phyloP scores from a whole-genome alignment of 139 green algal species.

The Choricystis sp. region DNA sequence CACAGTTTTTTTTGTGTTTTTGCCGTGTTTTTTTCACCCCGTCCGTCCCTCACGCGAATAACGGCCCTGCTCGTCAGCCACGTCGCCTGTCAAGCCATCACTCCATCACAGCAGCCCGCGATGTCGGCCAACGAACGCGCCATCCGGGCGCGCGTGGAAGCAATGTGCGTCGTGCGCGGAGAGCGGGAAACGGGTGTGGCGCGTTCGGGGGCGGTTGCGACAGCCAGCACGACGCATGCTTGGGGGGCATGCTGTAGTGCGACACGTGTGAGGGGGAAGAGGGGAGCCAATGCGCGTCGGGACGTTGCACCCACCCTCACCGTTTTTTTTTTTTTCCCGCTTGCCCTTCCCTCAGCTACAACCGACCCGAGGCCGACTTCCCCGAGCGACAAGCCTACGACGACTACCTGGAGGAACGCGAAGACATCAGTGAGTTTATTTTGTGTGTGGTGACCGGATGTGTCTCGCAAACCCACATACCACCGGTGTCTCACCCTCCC shows the following conservation, averaged over 20 bases:
- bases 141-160: conserved; percentile 18
- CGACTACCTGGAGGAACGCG: conserved; percentile 52
- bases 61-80: too few species aligned
- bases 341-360: conserved; percentile 30
- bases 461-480: too few species aligned
- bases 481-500: too few species aligned
- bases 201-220: too few species aligned
- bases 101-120: too few species aligned
- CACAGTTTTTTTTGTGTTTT: conserved; percentile 7
- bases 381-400: conserved; percentile 27
- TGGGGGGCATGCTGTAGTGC: background rate
- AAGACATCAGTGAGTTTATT: conserved; percentile 60
- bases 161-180: conserved; percentile 18
- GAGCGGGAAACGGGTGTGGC: too few species aligned
- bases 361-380: conserved; percentile 47
- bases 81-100: background rate
- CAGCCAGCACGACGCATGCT: too few species aligned
- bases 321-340: background rate
- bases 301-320: background rate
- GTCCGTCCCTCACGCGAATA: too few species aligned
- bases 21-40: conserved; percentile 1
- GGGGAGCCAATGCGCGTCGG: background rate
- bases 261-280: background rate
- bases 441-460: too few species aligned
- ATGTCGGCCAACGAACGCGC: conserved; percentile 16